phyloP scores from a whole-genome alignment of 495 filamentous ascomycete genomes.

The Podospora australis region DNA sequence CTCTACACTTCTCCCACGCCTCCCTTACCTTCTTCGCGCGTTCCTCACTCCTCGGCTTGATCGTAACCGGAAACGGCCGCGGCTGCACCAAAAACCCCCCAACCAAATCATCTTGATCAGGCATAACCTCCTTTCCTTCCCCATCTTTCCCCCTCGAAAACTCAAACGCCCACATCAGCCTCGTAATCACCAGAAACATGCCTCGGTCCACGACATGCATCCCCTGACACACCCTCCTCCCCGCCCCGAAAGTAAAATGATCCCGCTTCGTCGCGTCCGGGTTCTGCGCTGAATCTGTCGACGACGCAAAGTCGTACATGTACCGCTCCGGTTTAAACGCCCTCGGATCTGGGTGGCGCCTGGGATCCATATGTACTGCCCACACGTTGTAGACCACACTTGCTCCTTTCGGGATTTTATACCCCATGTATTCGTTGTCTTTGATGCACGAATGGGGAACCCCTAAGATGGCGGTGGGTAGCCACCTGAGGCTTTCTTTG shows the following conservation, averaged over 20 bases:
- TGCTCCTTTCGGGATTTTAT: conserved; percentile 26
- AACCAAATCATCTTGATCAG: conserved; percentile 25
- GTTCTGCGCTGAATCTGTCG: conserved; percentile 24
- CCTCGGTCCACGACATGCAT: conserved; percentile 42
- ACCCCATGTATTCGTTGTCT: conserved; percentile 37
- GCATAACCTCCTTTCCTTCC: conserved; percentile 21
- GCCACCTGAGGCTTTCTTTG: conserved; percentile 50
- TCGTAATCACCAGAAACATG: conserved; percentile 39
- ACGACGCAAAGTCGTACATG: conserved; percentile 21
- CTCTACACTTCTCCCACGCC: conserved; percentile 18
- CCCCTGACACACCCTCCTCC: conserved; percentile 51
- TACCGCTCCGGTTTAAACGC: conserved; percentile 46
- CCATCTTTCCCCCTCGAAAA: conserved; percentile 19
- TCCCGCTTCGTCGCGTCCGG: conserved; percentile 34
- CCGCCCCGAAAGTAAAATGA: conserved; percentile 46
- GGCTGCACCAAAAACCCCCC: conserved; percentile 23
- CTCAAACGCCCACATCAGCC: conserved; percentile 47
- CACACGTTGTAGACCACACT: conserved; percentile 27
- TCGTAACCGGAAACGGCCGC: conserved; percentile 12
- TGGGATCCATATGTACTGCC: conserved; percentile 35
- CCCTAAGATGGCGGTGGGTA: conserved; percentile 43
- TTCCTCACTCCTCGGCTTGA: conserved; percentile 14
- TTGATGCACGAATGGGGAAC: conserved; percentile 42
- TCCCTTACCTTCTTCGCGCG: conserved; percentile 14
- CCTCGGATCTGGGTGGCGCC: conserved; percentile 37